Base-by-base conservation (phyloP, 192 early-diverging fungal species). In the Coemansia sp. region DNA sequence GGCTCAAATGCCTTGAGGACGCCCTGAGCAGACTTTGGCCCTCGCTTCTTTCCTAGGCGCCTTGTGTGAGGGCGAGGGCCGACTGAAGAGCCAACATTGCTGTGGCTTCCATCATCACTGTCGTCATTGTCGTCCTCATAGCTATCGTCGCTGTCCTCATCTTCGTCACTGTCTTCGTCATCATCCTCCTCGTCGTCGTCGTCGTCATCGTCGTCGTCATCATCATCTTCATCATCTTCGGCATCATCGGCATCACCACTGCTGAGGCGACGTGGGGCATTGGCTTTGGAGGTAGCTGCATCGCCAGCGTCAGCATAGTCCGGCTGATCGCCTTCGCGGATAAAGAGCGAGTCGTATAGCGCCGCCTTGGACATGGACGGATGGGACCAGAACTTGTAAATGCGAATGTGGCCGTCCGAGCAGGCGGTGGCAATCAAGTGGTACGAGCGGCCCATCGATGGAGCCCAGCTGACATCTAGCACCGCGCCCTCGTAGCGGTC, bases 401-500 rank as follows among this genome's bases (percentile, higher is more conserved):
- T 79, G 45, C 76, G 73, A 50, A 84, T 66, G 65, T 72, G 74
- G 25, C 73, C 72, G 33, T 84, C 82, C 2, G 69, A 56, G 50
- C 70, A 76, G 34, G 70, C 82, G 0, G 77, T 79, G 65, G 82
- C 82, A 47, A 84, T 73, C 66, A 84, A 45, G 47, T 84, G 82
- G 65, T 76, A 84, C 12, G 82, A 88, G 81, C 89, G 83, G 36
- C 80, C 80, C 80, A 83, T 83, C 5, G 71, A 64, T 21, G 80
- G 80, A 13, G 80, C 80, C 80, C 80, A 83, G 65, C 70, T 66
- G 20, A 83, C 65, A 64, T 88, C 88, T 9, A 78, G 82, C 28
- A 89, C 79, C 21, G 77, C 65, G 59, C 78, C 85, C 33, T 58
- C 67, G 64, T 89, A 87, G 31, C 73, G 70, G 36, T 61, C 72